Percentiles rank a stretch among this genome's conserved stretches.
phyloP scores from a whole-genome alignment of 2,329 filamentous ascomycete species.

The Aspergillus sergii region DNA sequence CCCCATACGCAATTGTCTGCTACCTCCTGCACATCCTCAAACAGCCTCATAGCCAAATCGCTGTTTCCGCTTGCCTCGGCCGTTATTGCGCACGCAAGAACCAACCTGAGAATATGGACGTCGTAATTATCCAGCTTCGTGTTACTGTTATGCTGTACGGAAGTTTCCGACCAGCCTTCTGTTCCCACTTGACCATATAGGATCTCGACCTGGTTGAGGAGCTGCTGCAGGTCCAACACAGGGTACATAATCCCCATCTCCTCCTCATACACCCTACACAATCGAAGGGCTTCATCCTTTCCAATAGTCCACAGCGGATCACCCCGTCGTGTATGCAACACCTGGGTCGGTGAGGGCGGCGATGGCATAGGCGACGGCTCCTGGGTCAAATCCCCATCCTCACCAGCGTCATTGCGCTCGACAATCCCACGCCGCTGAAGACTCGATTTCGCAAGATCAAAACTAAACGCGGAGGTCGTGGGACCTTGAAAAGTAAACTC shows the following conservation, averaged over 20 bases:
- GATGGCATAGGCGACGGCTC: constrained; percentile 38
- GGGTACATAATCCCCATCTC: constrained; percentile 92
- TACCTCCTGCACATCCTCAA: constrained; percentile 72
- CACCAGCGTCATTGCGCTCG: constrained; percentile 49
- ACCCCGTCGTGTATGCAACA: constrained; percentile 21
- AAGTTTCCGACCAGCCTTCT: not conserved
- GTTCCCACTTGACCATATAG: constrained; percentile 52
- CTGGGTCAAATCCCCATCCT: constrained; percentile 58
- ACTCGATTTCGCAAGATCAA: constrained; percentile 82
- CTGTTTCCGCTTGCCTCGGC: constrained; percentile 79
- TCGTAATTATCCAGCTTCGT: constrained; percentile 59
- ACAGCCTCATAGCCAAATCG: constrained; percentile 70
- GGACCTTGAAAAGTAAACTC: constrained; percentile 76
- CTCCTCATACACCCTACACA: constrained; percentile 80
- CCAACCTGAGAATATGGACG: constrained; percentile 74
- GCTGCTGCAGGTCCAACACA: constrained; percentile 68
- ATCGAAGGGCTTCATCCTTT: constrained; percentile 75
- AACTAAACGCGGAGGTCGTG: constrained; percentile 78
- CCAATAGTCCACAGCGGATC: constrained; percentile 79
- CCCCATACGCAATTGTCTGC: constrained; percentile 66
- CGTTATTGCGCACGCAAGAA: constrained; percentile 75
- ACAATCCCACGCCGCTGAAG: constrained; percentile 85
- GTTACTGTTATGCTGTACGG: constrained; percentile 26
- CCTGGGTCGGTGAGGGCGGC: constrained; percentile 21
- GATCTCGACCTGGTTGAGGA: constrained; percentile 68